Evolutionary conservation across 371 early-diverging fungal species (phyloP).

Genomic region (Mortierella sp.): DNA sequence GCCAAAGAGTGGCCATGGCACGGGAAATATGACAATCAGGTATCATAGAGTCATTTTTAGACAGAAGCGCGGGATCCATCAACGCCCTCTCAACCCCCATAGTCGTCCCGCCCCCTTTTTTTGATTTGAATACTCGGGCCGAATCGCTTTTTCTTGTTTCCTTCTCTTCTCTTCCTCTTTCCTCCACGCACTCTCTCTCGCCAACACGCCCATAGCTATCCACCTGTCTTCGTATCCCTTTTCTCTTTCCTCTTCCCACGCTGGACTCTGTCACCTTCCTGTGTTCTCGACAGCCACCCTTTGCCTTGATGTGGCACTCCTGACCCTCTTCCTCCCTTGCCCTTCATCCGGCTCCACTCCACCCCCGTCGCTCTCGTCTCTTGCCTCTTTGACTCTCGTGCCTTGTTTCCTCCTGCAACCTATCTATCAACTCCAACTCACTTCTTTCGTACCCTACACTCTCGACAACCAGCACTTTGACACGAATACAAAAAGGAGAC

Average conservation of each 20-base stretch:
- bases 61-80: no score
- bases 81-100: no score
- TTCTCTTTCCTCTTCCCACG: constrained; percentile 7
- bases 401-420: not conserved
- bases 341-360: not conserved
- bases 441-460: not conserved
- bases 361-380: not conserved
- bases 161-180: not conserved
- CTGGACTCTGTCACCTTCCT: not conserved
- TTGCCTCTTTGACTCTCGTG: not conserved
- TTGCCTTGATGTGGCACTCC: constrained; percentile 27
- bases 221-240: not conserved
- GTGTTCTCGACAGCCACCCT: constrained; percentile 11
- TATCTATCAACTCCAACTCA: not conserved
- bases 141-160: not conserved
- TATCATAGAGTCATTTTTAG: no score
- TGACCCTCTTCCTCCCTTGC: constrained; percentile 11
- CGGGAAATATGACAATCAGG: no score
- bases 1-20: no score
- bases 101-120: not conserved
- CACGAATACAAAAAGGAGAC: not conserved
- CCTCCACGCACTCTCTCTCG: not conserved
- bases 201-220: no score
- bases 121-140: not conserved
- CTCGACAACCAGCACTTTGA: not conserved